Evolutionary conservation across 192 early-diverging fungal species (phyloP), one percentile per base, ranked within the genome.

Genomic region (Rhizoclosmatium globosum): DNA sequence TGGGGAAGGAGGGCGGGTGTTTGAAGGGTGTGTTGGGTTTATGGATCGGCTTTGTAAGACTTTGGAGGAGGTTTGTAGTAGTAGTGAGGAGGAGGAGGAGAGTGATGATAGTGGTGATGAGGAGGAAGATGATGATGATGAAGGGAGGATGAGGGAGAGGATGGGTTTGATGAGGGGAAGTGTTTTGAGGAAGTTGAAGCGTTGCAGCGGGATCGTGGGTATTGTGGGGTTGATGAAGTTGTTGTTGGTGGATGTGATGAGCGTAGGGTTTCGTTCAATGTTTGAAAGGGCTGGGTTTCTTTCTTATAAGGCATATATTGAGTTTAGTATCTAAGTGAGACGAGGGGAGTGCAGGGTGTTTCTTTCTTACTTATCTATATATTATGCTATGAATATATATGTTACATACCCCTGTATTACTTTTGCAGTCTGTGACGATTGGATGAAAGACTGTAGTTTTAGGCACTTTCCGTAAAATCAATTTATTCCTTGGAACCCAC

Each of bases 31-130:
- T 23, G 23, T 11, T 23, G 67, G n/a, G 45, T 46, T 58, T 23
- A 57, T 72, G 70, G 70, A 72, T 59, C 19, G 42, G 53, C 50
- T 72, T 4, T 21, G 21, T 72, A 23, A 13, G 44, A 72, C 70
- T 6, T 43, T 72, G n/a, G 70, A 72, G 50, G 43, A n/a, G 67
- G 15, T 42, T 68, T 68, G 67, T 72, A 15, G 50, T n/a, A n/a
- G n/a, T n/a, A 23, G 23, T 15, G 70, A 72, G 2, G 70, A 72
- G 2, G 70, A 50, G 17, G 23, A 72, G 38, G 48, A 56, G 0
- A 48, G 56, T 19, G 70, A 72, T 2, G 3, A 2, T 17, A 4
- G 19, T 23, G 48, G 3, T 21, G 53, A 53, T 1, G 57, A 53
- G 19, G 53, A 19, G 23, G 70, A 72, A 1, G 15, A 50, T 72